Evolutionary conservation across 31 red algal genomes (phyloP).

Genomic region (Odonthalia washingtoniensis): DNA sequence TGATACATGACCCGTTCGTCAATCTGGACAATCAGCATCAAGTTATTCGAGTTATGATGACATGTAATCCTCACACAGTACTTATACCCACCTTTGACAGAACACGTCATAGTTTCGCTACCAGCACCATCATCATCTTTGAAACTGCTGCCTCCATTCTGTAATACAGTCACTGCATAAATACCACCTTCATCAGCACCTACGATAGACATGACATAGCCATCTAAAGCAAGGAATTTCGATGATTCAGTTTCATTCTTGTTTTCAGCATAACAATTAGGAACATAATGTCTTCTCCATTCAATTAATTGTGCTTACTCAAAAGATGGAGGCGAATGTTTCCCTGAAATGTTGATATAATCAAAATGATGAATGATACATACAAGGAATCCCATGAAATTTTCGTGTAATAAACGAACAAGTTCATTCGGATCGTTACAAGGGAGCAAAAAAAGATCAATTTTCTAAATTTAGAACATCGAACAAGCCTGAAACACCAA

Average conservation of each 20-base stretch:
- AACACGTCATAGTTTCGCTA: conserved; percentile 55
- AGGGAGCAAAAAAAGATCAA: conserved; percentile 40
- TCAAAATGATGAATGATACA: conserved; percentile 36
- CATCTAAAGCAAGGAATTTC: conserved; percentile 13
- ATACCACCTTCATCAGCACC: conserved; percentile 50
- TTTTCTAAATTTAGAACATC: conserved; percentile 76
- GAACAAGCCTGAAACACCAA: conserved; percentile 82
- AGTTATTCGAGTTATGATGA: conserved; percentile 87
- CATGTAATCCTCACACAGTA: conserved; percentile 75
- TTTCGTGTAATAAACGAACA: conserved; percentile 17
- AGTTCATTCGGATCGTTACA: conserved; percentile 1
- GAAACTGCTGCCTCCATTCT: no score
- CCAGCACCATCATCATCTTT: no score
- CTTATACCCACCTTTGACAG: conserved; percentile 77
- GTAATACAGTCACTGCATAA: conserved; percentile 47
- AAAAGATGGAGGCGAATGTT: background rate
- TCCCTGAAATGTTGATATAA: no score
- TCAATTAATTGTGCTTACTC: background rate
- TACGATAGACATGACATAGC: conserved; percentile 47
- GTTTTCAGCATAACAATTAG: background rate
- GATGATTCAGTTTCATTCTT: background rate
- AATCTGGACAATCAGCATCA: conserved; percentile 75
- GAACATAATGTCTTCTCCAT: background rate
- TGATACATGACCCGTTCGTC: conserved; percentile 48
- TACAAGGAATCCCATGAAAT: conserved; percentile 41